Evolutionary conservation across 2,329 filamentous ascomycete species (phyloP), one percentile per base, ranked within the genome.

Genomic region (Cladosporium sphaerospermum): DNA sequence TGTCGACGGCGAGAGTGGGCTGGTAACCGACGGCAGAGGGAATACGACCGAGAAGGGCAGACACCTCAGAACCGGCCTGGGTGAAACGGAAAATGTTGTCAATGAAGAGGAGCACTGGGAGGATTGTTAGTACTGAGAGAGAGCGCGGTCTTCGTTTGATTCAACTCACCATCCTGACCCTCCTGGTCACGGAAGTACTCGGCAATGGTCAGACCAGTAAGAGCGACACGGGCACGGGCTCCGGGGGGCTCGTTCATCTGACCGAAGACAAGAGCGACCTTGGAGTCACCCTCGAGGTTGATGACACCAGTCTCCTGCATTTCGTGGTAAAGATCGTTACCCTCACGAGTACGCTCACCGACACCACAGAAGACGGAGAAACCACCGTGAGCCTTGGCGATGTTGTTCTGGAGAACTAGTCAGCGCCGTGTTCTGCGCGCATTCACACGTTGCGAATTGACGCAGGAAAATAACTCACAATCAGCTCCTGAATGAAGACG

Each of bases 21-120:
- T 96, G 93, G 85, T 99, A 99, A 86, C 93, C 93, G 87, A 99
- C 93, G 74, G 93, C 93, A 82, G 93, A 99, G 78, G 93, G 93
- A 71, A 99, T 99, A 90, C 93, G 92, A 82, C 93, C 93, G 64
- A 99, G 83, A 74, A 99, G 85, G 71, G 93, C 93, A 81, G 92
- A 97, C 84, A 99, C 93, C 81, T 99, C 93, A 70, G 93, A 97
- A 91, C 93, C 93, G 75, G 93, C 93, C 81, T 97, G 92, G 64
- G 92, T 96, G 84, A 97, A 97, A 72, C 93, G 88, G 89, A 96
- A 97, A 79, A 99, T 97, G 84, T 99, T 99, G 87, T 99, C 93
- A 76, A 97, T 97, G 83, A 97, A 96, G 76, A 96, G 90, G 73
- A 96, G 82, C 83, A 96, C 89, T 87, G 23, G 23, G 23, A 28